Evolutionary conservation across 768 basidiomycete species (phyloP).

Genomic region (Brasilioporus rufonigricans): DNA sequence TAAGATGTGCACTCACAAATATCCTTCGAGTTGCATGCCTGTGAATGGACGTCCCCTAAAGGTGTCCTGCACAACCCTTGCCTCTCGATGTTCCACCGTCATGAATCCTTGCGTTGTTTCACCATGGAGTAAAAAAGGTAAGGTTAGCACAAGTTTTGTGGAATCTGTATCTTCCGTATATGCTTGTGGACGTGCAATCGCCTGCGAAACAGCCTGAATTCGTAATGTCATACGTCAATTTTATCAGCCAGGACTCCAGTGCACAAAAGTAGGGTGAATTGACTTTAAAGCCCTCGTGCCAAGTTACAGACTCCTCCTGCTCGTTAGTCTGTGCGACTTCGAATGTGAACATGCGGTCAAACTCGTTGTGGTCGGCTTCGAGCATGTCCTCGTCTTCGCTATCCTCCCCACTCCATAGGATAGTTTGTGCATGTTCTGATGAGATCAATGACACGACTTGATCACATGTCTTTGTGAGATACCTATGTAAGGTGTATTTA

Average conservation of each 20-base stretch:
- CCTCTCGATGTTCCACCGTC: constrained; percentile 27
- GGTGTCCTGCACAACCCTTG: not conserved
- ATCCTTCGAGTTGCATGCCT: constrained; percentile 10
- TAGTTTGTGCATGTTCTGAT: constrained; percentile 40
- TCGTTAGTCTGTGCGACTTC: constrained; percentile 54
- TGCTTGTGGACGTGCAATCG: constrained; percentile 10
- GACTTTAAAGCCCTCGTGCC: constrained; percentile 47
- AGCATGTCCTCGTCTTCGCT: constrained; percentile 27
- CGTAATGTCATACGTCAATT: not conserved
- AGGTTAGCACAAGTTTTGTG: constrained; percentile 3
- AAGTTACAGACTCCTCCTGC: constrained; percentile 49
- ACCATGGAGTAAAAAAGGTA: constrained; percentile 36
- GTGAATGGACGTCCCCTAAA: not conserved
- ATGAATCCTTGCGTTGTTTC: constrained; percentile 43
- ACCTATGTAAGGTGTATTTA: constrained; percentile 33
- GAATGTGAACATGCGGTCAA: constrained; percentile 51
- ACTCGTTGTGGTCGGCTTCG: constrained; percentile 39
- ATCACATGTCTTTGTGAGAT: constrained; percentile 58
- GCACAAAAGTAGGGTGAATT: not conserved
- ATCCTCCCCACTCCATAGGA: constrained; percentile 44
- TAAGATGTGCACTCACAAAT: constrained; percentile 18
- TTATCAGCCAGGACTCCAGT: not conserved
- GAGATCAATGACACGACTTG: constrained; percentile 54
- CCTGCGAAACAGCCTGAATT: constrained; percentile 10
- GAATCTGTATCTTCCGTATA: constrained; percentile 4